Evolutionary conservation across 345 rosid species (phyloP).

Genomic region (Kernera saxatilis): DNA sequence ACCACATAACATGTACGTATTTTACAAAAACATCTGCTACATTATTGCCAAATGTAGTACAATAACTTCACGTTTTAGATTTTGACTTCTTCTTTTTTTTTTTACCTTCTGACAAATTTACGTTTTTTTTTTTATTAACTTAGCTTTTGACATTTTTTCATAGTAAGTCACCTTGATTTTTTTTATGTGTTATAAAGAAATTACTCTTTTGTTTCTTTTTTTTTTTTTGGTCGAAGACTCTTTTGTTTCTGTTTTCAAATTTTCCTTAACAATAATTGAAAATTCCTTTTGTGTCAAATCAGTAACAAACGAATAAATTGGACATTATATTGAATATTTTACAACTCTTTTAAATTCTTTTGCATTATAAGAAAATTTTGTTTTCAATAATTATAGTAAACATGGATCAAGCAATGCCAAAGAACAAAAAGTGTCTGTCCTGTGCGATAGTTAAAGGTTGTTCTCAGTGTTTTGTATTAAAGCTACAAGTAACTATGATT

Average conservation of each 20-base stretch:
- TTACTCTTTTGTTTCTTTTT: too few species aligned
- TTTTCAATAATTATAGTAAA: neutral
- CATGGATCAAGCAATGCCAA: neutral
- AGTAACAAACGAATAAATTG: too few species aligned
- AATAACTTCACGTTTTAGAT: neutral
- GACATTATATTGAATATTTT: too few species aligned
- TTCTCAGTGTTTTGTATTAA: neutral
- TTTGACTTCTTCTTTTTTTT: neutral
- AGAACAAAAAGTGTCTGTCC: neutral
- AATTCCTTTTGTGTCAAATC: neutral
- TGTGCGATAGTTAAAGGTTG: neutral
- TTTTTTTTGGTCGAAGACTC: too few species aligned
- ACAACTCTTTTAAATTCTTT: neutral
- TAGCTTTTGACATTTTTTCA: neutral
- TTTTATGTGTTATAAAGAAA: neutral
- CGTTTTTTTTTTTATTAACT: neutral
- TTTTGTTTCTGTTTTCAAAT: neutral
- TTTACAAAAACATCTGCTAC: conserved; percentile 5
- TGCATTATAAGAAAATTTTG: neutral
- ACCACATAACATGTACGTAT: conserved; percentile 2
- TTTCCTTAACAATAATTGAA: neutral
- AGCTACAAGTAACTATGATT: neutral
- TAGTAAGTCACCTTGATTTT: neutral
- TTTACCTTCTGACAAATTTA: neutral
- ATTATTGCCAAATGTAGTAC: conserved; percentile 29